Conservation (phyloP, 768 basidiomycete genomes). For the Porpolomopsis calyptriformis region DNA sequence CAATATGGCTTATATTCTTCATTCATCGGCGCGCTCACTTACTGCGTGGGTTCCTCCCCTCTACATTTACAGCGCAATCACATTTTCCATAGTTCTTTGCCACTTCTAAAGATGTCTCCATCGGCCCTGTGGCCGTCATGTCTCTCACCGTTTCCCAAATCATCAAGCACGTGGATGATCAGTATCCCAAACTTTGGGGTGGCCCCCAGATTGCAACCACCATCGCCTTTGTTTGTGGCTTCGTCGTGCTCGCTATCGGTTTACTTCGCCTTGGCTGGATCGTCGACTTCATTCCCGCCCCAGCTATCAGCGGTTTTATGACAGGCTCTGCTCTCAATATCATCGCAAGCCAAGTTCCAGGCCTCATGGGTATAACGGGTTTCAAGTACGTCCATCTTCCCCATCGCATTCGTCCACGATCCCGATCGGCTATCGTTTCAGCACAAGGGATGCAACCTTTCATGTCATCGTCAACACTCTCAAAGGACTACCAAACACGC, state of each 20-base stretch:
- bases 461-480: constrained; percentile 87
- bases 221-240: constrained; percentile 79
- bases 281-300: constrained; percentile 86
- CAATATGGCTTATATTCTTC: constrained; percentile 93
- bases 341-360: constrained; percentile 78
- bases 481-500: constrained; percentile 63
- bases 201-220: constrained; percentile 73
- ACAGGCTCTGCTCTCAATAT: constrained; percentile 97
- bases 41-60: constrained; percentile 47
- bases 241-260: constrained; percentile 85
- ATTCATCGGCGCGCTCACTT: constrained; percentile 77
- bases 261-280: constrained; percentile 87
- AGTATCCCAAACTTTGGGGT: constrained; percentile 47
- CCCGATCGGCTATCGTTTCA: constrained; percentile 18
- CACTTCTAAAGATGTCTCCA: constrained; percentile 97
- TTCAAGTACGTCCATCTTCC: constrained; percentile 52
- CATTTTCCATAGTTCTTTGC: constrained; percentile 64
- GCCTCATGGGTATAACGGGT: constrained; percentile 76
- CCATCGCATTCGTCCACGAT: background rate
- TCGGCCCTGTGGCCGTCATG: constrained; percentile 99
- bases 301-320: constrained; percentile 87
- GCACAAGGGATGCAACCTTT: constrained; percentile 80
- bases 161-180: constrained; percentile 50
- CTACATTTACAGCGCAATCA: constrained; percentile 1
- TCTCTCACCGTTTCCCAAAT: constrained; percentile 79